These are phyloP conservation scores for Leccinum sublutescens DNA, from an alignment of 768 basidiomycete genomes.

Conservation along the genomic window DNA sequence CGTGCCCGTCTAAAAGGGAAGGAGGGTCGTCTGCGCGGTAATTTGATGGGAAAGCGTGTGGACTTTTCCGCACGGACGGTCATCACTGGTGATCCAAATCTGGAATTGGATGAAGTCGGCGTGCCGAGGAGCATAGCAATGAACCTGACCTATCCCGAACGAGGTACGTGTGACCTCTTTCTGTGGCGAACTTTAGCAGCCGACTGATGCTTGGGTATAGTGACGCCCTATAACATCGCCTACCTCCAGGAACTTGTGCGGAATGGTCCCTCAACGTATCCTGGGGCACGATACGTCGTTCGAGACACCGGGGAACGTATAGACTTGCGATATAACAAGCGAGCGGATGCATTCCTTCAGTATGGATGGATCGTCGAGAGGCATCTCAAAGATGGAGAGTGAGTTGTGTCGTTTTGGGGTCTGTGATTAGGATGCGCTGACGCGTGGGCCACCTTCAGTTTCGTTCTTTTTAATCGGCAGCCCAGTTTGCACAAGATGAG, in stretches of 20 bases:
- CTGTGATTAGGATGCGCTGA: neutral
- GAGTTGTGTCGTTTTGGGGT: constrained; percentile 36
- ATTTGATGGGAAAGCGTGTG: constrained; percentile 99
- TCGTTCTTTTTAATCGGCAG: constrained; percentile 89
- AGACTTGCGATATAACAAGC: constrained; percentile 94
- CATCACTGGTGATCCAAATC: constrained; percentile 97
- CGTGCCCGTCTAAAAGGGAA: constrained; percentile 98
- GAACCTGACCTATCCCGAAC: constrained; percentile 96
- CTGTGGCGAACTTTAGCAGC: neutral
- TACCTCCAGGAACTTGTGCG: constrained; percentile 93
- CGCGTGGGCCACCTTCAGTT: constrained; percentile 9
- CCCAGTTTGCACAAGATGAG: constrained; percentile 99
- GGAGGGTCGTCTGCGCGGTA: constrained; percentile 96
- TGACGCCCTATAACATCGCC: constrained; percentile 95
- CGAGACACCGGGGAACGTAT: constrained; percentile 97
- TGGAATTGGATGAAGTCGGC: constrained; percentile 95
- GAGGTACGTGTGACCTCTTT: constrained; percentile 54
- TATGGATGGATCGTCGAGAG: constrained; percentile 99
- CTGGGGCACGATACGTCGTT: constrained; percentile 95
- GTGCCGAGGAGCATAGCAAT: constrained; percentile 95
- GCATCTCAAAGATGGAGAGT: constrained; percentile 98
- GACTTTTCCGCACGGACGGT: constrained; percentile 99
- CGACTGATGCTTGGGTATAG: constrained; percentile 40
- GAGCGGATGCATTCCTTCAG: constrained; percentile 91
- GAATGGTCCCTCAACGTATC: constrained; percentile 92